Evolutionary conservation across 352 stramenopile species (phyloP).

Genomic region (Globisporangium apiculatum): DNA sequence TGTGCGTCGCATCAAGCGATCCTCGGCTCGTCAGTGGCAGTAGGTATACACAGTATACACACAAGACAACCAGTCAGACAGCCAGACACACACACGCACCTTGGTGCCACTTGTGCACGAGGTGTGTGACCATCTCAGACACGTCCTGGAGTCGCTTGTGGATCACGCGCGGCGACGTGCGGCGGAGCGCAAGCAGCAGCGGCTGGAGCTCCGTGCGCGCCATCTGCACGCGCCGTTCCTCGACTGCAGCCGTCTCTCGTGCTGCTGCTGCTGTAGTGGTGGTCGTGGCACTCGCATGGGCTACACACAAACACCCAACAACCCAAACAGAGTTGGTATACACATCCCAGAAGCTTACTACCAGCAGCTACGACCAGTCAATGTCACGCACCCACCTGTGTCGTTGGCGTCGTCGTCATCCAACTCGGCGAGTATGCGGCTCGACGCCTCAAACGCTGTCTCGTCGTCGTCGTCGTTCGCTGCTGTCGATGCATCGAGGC

Average conservation of each 20-base stretch:
- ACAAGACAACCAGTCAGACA: not conserved
- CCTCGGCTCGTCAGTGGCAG: not conserved
- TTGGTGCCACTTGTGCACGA: conserved; percentile 66
- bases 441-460: conserved; percentile 15
- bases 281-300: no score
- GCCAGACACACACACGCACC: conserved; percentile 15
- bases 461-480: not conserved
- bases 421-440: conserved; percentile 12
- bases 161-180: conserved; percentile 53
- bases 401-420: conserved; percentile 7
- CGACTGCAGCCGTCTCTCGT: conserved; percentile 30
- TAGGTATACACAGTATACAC: not conserved
- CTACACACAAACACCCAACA: no score
- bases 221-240: conserved; percentile 62
- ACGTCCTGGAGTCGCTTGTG: conserved; percentile 73
- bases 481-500: conserved; percentile 12
- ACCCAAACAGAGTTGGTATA: no score
- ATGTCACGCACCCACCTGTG: not conserved
- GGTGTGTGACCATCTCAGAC: conserved; percentile 60
- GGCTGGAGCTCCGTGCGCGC: conserved; percentile 49
- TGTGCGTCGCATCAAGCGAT: not conserved
- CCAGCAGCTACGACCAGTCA: not conserved
- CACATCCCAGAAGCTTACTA: no score
- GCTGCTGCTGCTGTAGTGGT: not conserved
- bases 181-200: conserved; percentile 46